Percentiles rank a stretch among this genome's conserved stretches.
Conservation (phyloP, 495 filamentous ascomycete species). For the Trichoderma parareesei region DNA sequence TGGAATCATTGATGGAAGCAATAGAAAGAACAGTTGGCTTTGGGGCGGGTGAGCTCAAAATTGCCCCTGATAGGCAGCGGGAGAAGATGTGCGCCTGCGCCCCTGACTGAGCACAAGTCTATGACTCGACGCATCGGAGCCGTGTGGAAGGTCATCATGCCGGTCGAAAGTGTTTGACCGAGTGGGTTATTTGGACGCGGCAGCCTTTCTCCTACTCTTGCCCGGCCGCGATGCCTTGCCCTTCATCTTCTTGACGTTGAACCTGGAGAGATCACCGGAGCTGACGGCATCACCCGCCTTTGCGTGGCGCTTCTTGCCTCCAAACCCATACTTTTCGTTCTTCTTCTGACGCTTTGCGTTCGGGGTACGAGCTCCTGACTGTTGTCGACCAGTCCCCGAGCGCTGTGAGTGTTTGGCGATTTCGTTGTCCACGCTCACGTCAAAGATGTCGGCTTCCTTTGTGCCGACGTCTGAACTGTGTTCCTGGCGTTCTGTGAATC, state of each 20-base stretch:
- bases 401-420: constrained; percentile 38
- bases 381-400: constrained; percentile 23
- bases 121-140: not conserved
- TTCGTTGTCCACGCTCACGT: constrained; percentile 82
- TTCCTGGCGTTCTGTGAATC: constrained; percentile 65
- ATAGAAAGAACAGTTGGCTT: no score
- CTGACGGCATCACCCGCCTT: constrained; percentile 84
- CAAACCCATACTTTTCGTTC: constrained; percentile 86
- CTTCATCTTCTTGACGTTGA: constrained; percentile 83
- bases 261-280: constrained; percentile 67
- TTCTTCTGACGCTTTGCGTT: constrained; percentile 80
- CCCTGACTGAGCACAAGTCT: not conserved
- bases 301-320: constrained; percentile 80
- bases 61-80: no score
- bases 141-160: not conserved
- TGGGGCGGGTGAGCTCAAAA: no score
- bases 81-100: not conserved
- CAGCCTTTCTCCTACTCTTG: constrained; percentile 34
- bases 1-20: no score
- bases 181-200: constrained; percentile 11
- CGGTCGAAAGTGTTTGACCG: not conserved
- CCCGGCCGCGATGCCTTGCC: constrained; percentile 22
- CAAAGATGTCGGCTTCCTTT: constrained; percentile 84
- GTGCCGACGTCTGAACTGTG: constrained; percentile 48
- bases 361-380: constrained; percentile 26